Percentiles rank a stretch among this genome's conserved stretches.
Conservation (phyloP, 176 grass and related monocot genomes). For the Phoenix roebelenii region DNA sequence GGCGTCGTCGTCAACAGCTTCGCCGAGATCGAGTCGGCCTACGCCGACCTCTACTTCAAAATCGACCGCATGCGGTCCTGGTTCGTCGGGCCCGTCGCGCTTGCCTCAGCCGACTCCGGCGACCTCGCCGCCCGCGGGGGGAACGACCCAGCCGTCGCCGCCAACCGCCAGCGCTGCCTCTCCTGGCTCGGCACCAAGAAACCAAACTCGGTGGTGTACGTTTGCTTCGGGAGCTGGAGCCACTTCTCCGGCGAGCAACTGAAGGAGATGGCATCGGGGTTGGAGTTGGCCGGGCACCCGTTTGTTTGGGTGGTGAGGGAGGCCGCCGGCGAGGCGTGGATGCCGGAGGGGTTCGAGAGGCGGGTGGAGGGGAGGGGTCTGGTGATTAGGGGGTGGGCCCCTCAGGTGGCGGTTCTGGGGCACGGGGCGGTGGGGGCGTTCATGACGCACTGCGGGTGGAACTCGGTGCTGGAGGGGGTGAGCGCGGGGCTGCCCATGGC, state of each 20-base stretch:
- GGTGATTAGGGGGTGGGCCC: neutral
- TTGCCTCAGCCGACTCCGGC: conserved; percentile 3
- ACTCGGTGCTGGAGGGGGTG: neutral
- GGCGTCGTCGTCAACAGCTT: neutral
- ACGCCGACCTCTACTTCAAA: neutral
- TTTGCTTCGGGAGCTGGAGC: conserved; percentile 56
- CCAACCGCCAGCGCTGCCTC: conserved; percentile 26
- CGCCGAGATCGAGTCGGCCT: neutral
- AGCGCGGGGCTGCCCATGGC: neutral
- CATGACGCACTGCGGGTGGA: conserved; percentile 1
- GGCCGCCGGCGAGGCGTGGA: neutral
- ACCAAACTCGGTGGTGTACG: conserved; percentile 49
- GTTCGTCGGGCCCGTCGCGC: neutral
- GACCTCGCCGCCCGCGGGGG: conserved; percentile 9
- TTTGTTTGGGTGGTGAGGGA: conserved; percentile 50
- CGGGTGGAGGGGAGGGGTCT: neutral
- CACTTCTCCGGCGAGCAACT: conserved; percentile 39
- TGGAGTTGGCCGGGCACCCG: conserved; percentile 23
- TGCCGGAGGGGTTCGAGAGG: neutral
- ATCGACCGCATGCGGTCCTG: neutral
- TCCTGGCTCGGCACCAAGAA: conserved; percentile 41
- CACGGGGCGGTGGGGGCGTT: neutral
- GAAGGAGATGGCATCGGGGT: conserved; percentile 40
- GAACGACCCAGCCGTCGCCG: conserved; percentile 10
- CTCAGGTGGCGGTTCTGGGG: neutral